Evolutionary conservation across 108 stramenopile genomes (phyloP).

Genomic region (Tribonema minus): DNA sequence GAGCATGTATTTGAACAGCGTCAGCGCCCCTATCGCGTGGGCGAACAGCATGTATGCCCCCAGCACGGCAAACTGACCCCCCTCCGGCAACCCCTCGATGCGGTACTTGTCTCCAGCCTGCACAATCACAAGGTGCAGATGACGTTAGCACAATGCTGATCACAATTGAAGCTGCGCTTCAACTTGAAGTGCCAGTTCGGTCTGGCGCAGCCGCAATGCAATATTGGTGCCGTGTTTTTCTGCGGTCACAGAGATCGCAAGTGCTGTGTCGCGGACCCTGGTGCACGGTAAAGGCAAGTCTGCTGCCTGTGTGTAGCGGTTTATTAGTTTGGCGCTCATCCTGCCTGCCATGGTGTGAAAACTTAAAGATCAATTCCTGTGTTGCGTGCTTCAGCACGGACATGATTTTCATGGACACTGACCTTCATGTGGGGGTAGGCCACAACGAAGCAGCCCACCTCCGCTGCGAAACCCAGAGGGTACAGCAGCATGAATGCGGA

Average conservation of each 20-base stretch:
- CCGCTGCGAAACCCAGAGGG: constrained; percentile 35
- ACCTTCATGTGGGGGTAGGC: constrained; percentile 39
- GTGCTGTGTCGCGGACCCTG: too few species aligned
- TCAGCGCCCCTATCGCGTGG: constrained; percentile 15
- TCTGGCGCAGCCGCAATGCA: too few species aligned
- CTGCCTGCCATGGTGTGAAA: too few species aligned
- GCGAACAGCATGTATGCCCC: constrained; percentile 28
- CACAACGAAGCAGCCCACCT: constrained; percentile 31
- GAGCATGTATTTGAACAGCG: constrained; percentile 36
- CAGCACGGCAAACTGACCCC: not conserved
- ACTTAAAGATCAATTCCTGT: too few species aligned
- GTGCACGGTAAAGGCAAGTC: too few species aligned
- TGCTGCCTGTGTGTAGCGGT: too few species aligned
- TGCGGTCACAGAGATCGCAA: too few species aligned
- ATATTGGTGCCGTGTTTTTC: too few species aligned
- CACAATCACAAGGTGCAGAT: not conserved
- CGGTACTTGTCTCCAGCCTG: constrained; percentile 7
- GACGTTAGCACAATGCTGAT: not conserved
- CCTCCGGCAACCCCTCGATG: constrained; percentile 14
- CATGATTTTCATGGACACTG: too few species aligned
- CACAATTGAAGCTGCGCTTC: not conserved
- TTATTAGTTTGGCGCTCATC: too few species aligned
- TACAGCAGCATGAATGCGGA: constrained; percentile 37
- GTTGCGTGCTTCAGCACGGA: too few species aligned
- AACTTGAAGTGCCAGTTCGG: not conserved